These are phyloP conservation scores for Cladosporium sp. DNA, from an alignment of 2,329 filamentous ascomycete genomes.

Conservation along the genomic window DNA sequence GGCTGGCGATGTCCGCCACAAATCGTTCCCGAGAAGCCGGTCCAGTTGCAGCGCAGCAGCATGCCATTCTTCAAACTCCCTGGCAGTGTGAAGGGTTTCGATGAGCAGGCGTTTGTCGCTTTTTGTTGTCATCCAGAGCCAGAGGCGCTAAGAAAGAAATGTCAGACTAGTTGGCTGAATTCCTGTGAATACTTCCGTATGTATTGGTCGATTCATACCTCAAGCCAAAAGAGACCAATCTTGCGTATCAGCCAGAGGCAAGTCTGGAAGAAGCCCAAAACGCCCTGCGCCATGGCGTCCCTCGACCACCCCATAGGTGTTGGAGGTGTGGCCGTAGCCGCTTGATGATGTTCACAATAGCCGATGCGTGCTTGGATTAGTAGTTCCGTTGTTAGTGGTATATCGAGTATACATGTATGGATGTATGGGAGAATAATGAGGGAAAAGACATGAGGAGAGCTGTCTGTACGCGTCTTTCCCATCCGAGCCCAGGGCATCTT, in stretches of 20 bases:
- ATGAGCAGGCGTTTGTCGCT: slow-evolving; percentile 15
- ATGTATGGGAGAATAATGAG: too few species aligned
- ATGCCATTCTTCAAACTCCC: slow-evolving; percentile 75
- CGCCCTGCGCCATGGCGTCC: not conserved
- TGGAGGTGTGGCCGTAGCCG: not conserved
- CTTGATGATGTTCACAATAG: not conserved
- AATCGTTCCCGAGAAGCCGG: slow-evolving; percentile 69
- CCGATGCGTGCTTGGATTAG: too few species aligned
- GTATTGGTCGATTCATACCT: not conserved
- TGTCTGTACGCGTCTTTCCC: too few species aligned
- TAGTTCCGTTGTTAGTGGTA: too few species aligned
- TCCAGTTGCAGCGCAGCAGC: slow-evolving; percentile 79
- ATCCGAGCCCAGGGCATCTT: too few species aligned
- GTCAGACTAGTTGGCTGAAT: too few species aligned
- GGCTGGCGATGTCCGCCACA: slow-evolving; percentile 57
- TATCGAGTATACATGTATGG: too few species aligned
- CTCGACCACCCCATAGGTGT: not conserved
- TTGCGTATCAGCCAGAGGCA: not conserved
- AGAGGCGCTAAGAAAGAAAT: slow-evolving; percentile 6
- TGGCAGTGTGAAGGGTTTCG: slow-evolving; percentile 16
- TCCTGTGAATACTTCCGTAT: too few species aligned
- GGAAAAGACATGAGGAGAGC: too few species aligned
- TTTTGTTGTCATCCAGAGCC: slow-evolving; percentile 10
- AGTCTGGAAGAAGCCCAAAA: slow-evolving; percentile 9
- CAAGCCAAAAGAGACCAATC: not conserved